These are phyloP conservation scores for Tilletia walkeri DNA, from an alignment of 1,284 basidiomycete genomes.

Conservation along the genomic window DNA sequence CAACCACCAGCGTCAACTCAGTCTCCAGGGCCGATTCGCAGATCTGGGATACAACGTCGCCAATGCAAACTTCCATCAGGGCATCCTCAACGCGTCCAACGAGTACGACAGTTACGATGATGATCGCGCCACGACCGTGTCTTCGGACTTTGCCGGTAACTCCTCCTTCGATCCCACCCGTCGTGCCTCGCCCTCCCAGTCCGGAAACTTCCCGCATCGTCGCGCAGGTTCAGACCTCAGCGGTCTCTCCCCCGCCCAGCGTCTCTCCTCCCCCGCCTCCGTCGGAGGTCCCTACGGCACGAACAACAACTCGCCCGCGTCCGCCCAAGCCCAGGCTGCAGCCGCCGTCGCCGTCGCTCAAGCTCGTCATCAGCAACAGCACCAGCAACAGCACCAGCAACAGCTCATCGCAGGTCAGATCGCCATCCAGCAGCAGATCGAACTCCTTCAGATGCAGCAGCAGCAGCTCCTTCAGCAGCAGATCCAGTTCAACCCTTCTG, in stretches of 20 bases:
- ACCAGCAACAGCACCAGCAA: conserved; percentile 6
- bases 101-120: conserved; percentile 37
- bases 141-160: conserved; percentile 36
- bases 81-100: conserved; percentile 23
- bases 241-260: conserved; percentile 2
- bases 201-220: background rate
- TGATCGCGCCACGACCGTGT: conserved; percentile 38
- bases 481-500: conserved; percentile 42
- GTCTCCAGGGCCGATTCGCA: conserved; percentile 42
- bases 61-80: conserved; percentile 23
- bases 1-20: conserved; percentile 40
- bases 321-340: conserved; percentile 21
- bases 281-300: conserved; percentile 9
- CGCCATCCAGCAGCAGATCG: conserved; percentile 59
- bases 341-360: conserved; percentile 23
- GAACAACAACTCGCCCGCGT: conserved; percentile 29
- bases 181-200: conserved; percentile 3
- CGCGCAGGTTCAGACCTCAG: conserved; percentile 4
- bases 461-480: conserved; percentile 57
- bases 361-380: conserved; percentile 35
- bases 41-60: conserved; percentile 43
- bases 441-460: conserved; percentile 57
- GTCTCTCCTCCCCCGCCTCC: background rate
- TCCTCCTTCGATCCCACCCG: conserved; percentile 44
- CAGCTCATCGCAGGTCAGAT: conserved; percentile 53